phyloP scores from a whole-genome alignment of 495 filamentous ascomycete genomes.

The Niebla homalea region DNA sequence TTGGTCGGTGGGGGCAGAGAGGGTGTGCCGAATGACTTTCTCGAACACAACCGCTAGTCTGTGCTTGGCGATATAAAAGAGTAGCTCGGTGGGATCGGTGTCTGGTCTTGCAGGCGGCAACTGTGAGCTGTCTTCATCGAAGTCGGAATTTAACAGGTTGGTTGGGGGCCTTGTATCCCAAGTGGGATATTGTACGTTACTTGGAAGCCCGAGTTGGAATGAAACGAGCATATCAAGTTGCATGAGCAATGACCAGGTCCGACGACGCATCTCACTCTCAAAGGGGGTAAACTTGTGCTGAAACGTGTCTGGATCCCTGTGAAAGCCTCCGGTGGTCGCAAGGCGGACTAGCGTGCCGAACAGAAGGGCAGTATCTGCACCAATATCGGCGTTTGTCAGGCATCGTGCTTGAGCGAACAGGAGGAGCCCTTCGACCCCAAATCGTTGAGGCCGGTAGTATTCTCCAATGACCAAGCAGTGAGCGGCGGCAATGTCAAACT shows the following conservation, averaged over 20 bases:
- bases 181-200: slow-evolving; percentile 33
- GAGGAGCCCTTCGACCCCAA: slow-evolving; percentile 36
- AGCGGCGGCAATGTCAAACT: too few relatives aligned
- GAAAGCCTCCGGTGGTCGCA: slow-evolving; percentile 42
- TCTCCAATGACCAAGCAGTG: slow-evolving; percentile 30
- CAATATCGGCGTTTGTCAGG: slow-evolving; percentile 28
- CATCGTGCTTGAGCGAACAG: slow-evolving; percentile 35
- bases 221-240: slow-evolving; percentile 23
- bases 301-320: slow-evolving; percentile 30
- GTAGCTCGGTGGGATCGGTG: slow-evolving; percentile 33
- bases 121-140: slow-evolving; percentile 27
- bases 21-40: slow-evolving; percentile 24
- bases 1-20: slow-evolving; percentile 16
- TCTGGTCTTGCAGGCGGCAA: slow-evolving; percentile 31
- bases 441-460: slow-evolving; percentile 31
- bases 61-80: slow-evolving; percentile 36
- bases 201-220: slow-evolving; percentile 41
- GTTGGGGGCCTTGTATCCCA: slow-evolving; percentile 32
- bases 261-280: slow-evolving; percentile 26
- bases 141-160: slow-evolving; percentile 38
- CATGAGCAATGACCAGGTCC: slow-evolving; percentile 22
- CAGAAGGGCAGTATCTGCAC: slow-evolving; percentile 35
- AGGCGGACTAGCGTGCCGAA: slow-evolving; percentile 34
- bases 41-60: slow-evolving; percentile 26
- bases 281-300: slow-evolving; percentile 17